Evolutionary conservation across 495 filamentous ascomycete genomes (phyloP).

Genomic region (Penicillium longicatenatum): DNA sequence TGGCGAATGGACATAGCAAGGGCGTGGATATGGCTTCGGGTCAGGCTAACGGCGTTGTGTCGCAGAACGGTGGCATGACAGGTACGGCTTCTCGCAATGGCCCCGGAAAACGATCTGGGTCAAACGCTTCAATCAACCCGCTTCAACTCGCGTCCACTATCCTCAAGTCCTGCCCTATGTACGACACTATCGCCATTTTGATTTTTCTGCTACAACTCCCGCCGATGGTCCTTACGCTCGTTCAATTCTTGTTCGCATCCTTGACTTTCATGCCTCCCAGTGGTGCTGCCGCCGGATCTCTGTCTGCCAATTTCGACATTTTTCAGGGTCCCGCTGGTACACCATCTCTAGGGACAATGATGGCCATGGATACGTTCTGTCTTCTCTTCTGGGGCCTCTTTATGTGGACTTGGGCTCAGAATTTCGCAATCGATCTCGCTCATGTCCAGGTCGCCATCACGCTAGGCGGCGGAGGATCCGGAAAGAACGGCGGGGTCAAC

Average conservation of each 20-base stretch:
- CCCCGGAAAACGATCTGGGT: slow-evolving; percentile 60
- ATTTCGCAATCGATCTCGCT: slow-evolving; percentile 88
- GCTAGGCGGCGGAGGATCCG: slow-evolving; percentile 80
- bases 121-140: slow-evolving; percentile 63
- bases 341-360: slow-evolving; percentile 76
- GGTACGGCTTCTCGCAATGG: slow-evolving; percentile 39
- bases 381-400: slow-evolving; percentile 81
- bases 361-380: slow-evolving; percentile 79
- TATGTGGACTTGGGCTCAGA: slow-evolving; percentile 84
- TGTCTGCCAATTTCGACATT: slow-evolving; percentile 69
- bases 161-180: slow-evolving; percentile 83
- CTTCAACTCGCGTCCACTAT: slow-evolving; percentile 80
- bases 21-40: slow-evolving; percentile 44
- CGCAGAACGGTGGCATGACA: slow-evolving; percentile 38
- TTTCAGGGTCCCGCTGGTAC: slow-evolving; percentile 71
- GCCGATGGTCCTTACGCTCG: slow-evolving; percentile 82
- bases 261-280: slow-evolving; percentile 89
- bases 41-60: slow-evolving; percentile 37
- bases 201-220: slow-evolving; percentile 98
- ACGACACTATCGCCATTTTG: slow-evolving; percentile 96
- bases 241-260: slow-evolving; percentile 91
- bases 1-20: slow-evolving; percentile 44
- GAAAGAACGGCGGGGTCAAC: slow-evolving; percentile 70
- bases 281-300: slow-evolving; percentile 49
- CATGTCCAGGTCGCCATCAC: slow-evolving; percentile 95